A percentile compares a stretch with the other conserved stretches of the same genome.
These are phyloP conservation scores for Ophiosphaerella herpotricha DNA, from an alignment of 2,329 filamentous ascomycete species.

Conservation along the genomic window DNA sequence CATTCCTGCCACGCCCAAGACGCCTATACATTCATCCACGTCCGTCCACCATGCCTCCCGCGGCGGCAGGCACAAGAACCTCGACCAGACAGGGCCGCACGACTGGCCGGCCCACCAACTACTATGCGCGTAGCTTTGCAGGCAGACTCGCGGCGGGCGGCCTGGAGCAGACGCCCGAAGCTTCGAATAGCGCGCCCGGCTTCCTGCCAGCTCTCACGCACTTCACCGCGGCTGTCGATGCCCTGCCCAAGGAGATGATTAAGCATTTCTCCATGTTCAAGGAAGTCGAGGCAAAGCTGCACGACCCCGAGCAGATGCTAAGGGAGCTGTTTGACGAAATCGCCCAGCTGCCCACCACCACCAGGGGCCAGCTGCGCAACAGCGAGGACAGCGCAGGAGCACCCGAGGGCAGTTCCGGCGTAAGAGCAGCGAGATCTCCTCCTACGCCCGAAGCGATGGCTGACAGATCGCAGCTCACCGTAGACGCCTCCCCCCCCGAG, in stretches of 20 bases:
- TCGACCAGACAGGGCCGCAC: slow-evolving; percentile 54
- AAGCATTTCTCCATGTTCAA: slow-evolving; percentile 95
- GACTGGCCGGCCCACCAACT: slow-evolving; percentile 54
- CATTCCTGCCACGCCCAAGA: slow-evolving; percentile 20
- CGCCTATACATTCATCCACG: slow-evolving; percentile 14
- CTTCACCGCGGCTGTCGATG: slow-evolving; percentile 90
- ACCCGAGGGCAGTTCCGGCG: slow-evolving; percentile 47
- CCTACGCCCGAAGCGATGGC: slow-evolving; percentile 6
- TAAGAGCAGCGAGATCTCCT: slow-evolving; percentile 43
- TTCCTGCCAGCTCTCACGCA: slow-evolving; percentile 71
- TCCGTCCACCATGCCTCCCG: slow-evolving; percentile 41
- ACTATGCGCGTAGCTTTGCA: slow-evolving; percentile 56
- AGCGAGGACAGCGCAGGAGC: slow-evolving; percentile 34
- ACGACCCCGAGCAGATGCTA: slow-evolving; percentile 81
- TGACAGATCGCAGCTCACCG: slow-evolving; percentile 31
- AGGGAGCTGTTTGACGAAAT: slow-evolving; percentile 74
- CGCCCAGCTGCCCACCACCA: slow-evolving; percentile 51
- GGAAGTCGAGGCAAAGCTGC: slow-evolving; percentile 97
- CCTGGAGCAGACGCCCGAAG: slow-evolving; percentile 46
- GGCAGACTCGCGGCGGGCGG: slow-evolving; percentile 42
- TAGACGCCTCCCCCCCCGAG: slow-evolving; percentile 33
- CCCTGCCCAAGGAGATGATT: slow-evolving; percentile 91
- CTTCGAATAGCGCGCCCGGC: slow-evolving; percentile 47
- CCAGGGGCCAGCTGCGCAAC: slow-evolving; percentile 33
- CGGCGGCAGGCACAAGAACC: slow-evolving; percentile 37